Percentiles rank a stretch among this genome's conserved stretches.
Conservation (phyloP, 805 yeast genomes). For the Yarrowia sp. region DNA sequence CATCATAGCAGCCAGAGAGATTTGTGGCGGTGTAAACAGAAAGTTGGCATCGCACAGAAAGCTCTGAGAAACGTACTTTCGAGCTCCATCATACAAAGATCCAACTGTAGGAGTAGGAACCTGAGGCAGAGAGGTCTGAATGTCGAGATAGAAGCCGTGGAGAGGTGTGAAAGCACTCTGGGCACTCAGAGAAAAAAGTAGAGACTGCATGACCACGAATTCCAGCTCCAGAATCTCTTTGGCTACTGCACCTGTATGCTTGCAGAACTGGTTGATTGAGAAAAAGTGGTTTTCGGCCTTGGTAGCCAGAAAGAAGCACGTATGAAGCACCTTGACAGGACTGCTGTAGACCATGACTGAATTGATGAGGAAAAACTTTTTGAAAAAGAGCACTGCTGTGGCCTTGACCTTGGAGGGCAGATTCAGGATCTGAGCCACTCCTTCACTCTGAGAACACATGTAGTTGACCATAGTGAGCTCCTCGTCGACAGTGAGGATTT, state of each 20-base stretch:
- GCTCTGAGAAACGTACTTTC: constrained; percentile 62
- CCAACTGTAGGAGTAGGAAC: constrained; percentile 53
- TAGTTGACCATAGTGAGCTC: constrained; percentile 65
- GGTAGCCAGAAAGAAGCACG: constrained; percentile 86
- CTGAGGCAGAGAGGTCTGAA: constrained; percentile 58
- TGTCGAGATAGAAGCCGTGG: constrained; percentile 92
- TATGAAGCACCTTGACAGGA: constrained; percentile 75
- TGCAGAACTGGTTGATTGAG: constrained; percentile 76
- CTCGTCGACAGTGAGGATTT: constrained; percentile 62
- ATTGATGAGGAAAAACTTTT: constrained; percentile 73
- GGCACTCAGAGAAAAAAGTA: constrained; percentile 74
- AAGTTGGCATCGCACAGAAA: constrained; percentile 74
- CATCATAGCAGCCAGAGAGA: constrained; percentile 83
- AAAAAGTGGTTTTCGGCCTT: constrained; percentile 90
- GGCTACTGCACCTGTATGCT: constrained; percentile 50
- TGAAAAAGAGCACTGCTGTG: constrained; percentile 80
- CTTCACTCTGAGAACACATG: constrained; percentile 69
- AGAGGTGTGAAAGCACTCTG: constrained; percentile 88
- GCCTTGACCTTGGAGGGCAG: constrained; percentile 86
- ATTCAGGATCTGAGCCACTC: constrained; percentile 67
- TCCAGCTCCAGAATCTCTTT: constrained; percentile 71
- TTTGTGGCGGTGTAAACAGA: constrained; percentile 88
- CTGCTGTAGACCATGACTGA: constrained; percentile 78
- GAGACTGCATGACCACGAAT: constrained; percentile 67
- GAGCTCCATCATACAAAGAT: constrained; percentile 66